Evolutionary conservation across 768 basidiomycete species (phyloP).

Genomic region (Termitomyces sp.): DNA sequence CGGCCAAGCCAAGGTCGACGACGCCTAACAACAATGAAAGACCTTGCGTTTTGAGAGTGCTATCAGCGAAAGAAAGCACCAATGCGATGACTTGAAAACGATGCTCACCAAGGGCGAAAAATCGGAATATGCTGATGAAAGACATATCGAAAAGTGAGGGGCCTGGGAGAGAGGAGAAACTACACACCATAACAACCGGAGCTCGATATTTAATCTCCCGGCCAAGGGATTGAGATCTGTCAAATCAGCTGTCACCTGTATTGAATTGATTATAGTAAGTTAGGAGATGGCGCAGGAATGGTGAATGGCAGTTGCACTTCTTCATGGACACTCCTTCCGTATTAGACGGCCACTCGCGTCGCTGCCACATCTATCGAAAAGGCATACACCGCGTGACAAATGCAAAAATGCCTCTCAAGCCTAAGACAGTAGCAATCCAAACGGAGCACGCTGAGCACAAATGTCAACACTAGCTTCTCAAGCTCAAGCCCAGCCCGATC

Average conservation of each 20-base stretch:
- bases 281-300: too few species aligned
- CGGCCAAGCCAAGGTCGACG: conserved; percentile 8
- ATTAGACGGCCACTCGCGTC: background rate
- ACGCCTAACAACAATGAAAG: conserved; percentile 9
- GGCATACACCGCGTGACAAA: too few species aligned
- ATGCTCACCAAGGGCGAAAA: conserved; percentile 1
- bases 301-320: too few species aligned
- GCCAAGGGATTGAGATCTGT: background rate
- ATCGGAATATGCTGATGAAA: conserved; percentile 10
- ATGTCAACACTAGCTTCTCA: too few species aligned
- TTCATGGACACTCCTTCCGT: too few species aligned
- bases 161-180: background rate
- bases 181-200: background rate
- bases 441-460: background rate
- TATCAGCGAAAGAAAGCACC: background rate
- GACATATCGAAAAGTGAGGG: conserved; percentile 4
- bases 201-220: background rate
- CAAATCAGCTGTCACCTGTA: background rate
- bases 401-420: background rate
- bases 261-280: background rate
- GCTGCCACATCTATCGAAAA: background rate
- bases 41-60: background rate
- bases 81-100: background rate
- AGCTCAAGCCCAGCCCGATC: too few species aligned
- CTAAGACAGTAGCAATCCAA: background rate